Evolutionary conservation across 495 filamentous ascomycete genomes (phyloP).

Genomic region (Thozetella sp.): DNA sequence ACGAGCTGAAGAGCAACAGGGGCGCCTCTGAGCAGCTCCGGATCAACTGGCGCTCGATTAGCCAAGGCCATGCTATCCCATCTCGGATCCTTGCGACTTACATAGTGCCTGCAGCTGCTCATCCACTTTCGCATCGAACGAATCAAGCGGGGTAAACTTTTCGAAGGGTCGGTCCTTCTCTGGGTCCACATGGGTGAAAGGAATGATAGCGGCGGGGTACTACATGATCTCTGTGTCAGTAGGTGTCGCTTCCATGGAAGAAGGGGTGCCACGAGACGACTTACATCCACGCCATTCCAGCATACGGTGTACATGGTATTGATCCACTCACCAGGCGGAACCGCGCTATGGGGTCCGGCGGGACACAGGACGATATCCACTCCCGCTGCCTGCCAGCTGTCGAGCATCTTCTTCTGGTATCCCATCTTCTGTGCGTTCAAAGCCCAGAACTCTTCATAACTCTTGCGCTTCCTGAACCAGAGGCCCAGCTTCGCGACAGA

Average conservation of each 20-base stretch:
- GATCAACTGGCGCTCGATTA: constrained; percentile 24
- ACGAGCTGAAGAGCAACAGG: constrained; percentile 33
- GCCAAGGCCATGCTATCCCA: neutral
- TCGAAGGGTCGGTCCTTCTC: constrained; percentile 11
- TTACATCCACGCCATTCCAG: constrained; percentile 31
- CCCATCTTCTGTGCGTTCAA: constrained; percentile 26
- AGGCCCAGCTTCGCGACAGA: constrained; percentile 29
- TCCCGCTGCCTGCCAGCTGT: constrained; percentile 26
- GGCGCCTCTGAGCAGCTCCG: constrained; percentile 27
- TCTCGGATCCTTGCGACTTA: neutral
- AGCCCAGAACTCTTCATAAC: constrained; percentile 27
- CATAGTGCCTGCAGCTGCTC: neutral
- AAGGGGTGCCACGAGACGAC: neutral
- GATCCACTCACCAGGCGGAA: constrained; percentile 25
- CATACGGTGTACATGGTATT: constrained; percentile 31
- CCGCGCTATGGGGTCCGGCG: constrained; percentile 29
- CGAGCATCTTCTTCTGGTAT: constrained; percentile 27
- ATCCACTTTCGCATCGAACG: neutral
- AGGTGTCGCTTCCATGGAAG: neutral
- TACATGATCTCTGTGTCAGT: constrained; percentile 6
- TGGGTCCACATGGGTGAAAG: constrained; percentile 27
- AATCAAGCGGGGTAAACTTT: neutral
- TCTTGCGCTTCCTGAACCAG: constrained; percentile 26
- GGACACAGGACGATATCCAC: constrained; percentile 31
- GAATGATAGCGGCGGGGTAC: constrained; percentile 31